Base-by-base conservation (phyloP, 1,284 basidiomycete species). In the Marasmius oreades region DNA sequence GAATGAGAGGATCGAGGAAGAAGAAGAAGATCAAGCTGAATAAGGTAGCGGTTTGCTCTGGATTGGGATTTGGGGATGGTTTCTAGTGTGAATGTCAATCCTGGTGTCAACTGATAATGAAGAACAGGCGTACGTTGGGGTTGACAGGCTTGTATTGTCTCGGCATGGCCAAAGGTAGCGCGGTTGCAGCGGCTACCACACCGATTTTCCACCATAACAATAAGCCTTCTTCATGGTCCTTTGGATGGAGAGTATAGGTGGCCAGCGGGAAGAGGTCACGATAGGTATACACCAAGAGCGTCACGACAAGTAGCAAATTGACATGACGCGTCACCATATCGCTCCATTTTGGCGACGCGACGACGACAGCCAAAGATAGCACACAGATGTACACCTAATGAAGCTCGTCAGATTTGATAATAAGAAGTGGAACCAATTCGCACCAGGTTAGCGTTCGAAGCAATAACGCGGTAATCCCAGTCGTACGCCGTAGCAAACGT, bases 221-320 rank as follows among this genome's bases (percentile, higher is more conserved):
- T 12, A 18, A 23, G 10, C 47, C 47, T 52, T 62, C 59, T 12
- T n/a, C 33, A 23, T 51, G n/a, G 31, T 50, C 47, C n/a, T 31
- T 23, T 10, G 55, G 55, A n/a, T 14, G 10, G 1, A 33, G 14
- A n/a, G 24, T 33, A 24, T 51, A 56, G 22, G 55, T 56, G 8
- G 55, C 48, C 36, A 56, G 24, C 10, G 55, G 55, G 39, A 56
- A 45, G 3, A 56, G 36, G 18, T 56, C 55, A 11, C 55, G 33
- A 18, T 51, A 43, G 10, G 50, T 37, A 33, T 56, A 56, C 10
- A 56, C 48, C 20, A 28, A 16, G 18, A 56, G 39, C n/a, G 34
- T 22, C 2, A 44, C 34, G 24, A 44, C n/a, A 14, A 56, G 42
- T 14, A 56, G 16, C 48, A 34, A 23, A 26, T 56, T 56, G 55